Percentiles rank a stretch among this genome's conserved stretches.
Conservation (phyloP, 2,329 filamentous ascomycete genomes). For the Ophiostoma australiae region DNA sequence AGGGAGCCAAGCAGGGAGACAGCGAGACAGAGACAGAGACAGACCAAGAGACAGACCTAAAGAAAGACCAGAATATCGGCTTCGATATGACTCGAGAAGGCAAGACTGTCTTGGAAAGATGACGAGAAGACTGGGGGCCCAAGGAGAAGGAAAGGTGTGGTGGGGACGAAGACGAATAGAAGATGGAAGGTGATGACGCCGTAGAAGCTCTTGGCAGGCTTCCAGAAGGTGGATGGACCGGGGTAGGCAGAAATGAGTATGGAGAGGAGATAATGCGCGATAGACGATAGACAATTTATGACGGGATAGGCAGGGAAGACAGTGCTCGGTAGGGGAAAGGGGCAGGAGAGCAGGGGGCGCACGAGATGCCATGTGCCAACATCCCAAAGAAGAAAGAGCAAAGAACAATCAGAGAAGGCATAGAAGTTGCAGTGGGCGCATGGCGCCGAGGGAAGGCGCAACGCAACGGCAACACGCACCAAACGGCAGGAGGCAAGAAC, state of each 20-base stretch:
- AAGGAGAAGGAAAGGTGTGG: background rate
- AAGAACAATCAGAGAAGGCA: background rate
- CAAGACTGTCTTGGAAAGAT: background rate
- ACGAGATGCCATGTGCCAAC: background rate
- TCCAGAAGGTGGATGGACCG: constrained; percentile 13
- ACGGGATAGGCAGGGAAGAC: constrained; percentile 3
- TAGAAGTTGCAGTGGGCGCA: background rate
- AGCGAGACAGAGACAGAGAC: background rate
- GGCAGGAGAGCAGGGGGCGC: background rate
- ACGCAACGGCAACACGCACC: background rate
- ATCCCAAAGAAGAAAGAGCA: constrained; percentile 8
- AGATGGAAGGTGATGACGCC: background rate
- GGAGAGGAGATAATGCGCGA: background rate
- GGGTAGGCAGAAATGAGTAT: constrained; percentile 7
- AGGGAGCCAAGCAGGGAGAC: background rate
- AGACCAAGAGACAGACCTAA: background rate
- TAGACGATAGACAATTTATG: constrained; percentile 5
- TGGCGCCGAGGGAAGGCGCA: background rate
- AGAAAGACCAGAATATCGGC: background rate
- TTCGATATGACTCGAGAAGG: background rate
- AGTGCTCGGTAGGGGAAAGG: background rate
- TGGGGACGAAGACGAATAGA: background rate
- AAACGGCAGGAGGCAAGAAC: background rate
- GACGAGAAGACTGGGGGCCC: background rate
- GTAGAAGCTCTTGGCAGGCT: constrained; percentile 9